Percentiles rank a stretch among this genome's conserved stretches.
Conservation (phyloP, 805 yeast genomes). For the Kuraishia floccosa region DNA sequence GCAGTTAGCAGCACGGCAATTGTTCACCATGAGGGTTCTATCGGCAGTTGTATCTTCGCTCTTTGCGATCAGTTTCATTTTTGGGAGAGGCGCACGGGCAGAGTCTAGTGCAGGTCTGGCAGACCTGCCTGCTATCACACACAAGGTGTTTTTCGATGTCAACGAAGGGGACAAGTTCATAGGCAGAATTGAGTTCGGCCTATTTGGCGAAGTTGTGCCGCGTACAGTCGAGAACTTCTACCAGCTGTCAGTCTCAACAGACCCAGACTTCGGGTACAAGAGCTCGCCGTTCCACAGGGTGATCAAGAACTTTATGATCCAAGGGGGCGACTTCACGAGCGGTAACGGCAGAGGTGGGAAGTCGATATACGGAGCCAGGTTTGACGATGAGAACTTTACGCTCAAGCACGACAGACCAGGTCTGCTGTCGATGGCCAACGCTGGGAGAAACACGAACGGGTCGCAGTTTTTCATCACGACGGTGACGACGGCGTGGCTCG, state of each 20-base stretch:
- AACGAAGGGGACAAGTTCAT: slow-evolving; percentile 65
- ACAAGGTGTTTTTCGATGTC: slow-evolving; percentile 78
- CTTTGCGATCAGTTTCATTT: not conserved
- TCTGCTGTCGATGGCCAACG: slow-evolving; percentile 68
- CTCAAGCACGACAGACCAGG: slow-evolving; percentile 63
- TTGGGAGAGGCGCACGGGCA: not conserved
- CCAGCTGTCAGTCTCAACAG: slow-evolving; percentile 66
- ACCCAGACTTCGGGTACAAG: slow-evolving; percentile 52
- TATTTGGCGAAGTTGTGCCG: slow-evolving; percentile 80
- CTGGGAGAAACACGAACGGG: slow-evolving; percentile 76
- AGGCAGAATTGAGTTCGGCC: slow-evolving; percentile 80
- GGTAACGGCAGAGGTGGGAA: slow-evolving; percentile 67
- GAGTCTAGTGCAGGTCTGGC: slow-evolving; percentile 1
- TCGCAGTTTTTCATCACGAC: slow-evolving; percentile 95
- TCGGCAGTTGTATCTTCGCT: slow-evolving; percentile 2
- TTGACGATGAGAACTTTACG: slow-evolving; percentile 57
- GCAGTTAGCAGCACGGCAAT: not conserved
- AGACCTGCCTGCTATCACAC: slow-evolving; percentile 50
- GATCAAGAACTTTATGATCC: slow-evolving; percentile 63
- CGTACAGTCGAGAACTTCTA: slow-evolving; percentile 86
- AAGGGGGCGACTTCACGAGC: slow-evolving; percentile 71
- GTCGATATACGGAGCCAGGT: slow-evolving; percentile 59
- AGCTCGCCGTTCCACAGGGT: slow-evolving; percentile 64
- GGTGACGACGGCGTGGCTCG: slow-evolving; percentile 83
- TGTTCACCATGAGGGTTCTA: slow-evolving; percentile 2